These are phyloP conservation scores for Sanghuangporus baumii DNA, from an alignment of 1,284 basidiomycete species.

Conservation along the genomic window DNA sequence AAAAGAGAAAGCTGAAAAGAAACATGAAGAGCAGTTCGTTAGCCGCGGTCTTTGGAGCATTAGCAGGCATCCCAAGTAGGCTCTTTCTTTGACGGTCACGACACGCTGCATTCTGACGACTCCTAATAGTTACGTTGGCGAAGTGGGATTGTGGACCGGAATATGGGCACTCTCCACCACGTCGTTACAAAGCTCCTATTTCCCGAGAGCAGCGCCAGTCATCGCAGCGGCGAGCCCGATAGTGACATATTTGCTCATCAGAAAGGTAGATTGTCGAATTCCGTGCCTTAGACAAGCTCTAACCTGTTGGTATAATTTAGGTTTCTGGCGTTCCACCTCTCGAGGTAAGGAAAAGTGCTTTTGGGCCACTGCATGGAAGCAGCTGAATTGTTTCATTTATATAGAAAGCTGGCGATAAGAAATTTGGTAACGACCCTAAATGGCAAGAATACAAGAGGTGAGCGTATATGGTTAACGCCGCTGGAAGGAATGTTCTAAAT, in stretches of 20 bases:
- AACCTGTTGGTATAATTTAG: constrained; percentile 27
- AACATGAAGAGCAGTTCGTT: constrained; percentile 75
- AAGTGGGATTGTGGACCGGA: constrained; percentile 70
- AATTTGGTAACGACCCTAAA: constrained; percentile 55
- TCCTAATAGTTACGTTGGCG: constrained; percentile 61
- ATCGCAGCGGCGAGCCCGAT: constrained; percentile 57
- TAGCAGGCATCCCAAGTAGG: constrained; percentile 74
- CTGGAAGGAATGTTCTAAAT: background rate
- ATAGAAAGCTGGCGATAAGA: constrained; percentile 53
- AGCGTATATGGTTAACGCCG: constrained; percentile 18
- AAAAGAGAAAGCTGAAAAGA: constrained; percentile 53
- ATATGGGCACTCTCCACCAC: constrained; percentile 57
- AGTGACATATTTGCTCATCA: constrained; percentile 56
- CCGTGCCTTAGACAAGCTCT: background rate
- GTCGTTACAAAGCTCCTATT: constrained; percentile 41
- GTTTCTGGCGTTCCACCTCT: constrained; percentile 67
- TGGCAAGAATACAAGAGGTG: constrained; percentile 68
- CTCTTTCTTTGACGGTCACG: background rate
- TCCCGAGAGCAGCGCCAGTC: constrained; percentile 39
- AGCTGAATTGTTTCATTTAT: constrained; percentile 8
- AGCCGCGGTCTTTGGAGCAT: constrained; percentile 65
- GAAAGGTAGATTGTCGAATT: constrained; percentile 36
- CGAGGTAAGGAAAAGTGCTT: constrained; percentile 35
- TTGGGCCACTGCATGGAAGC: background rate
- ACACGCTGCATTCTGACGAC: background rate